These are phyloP conservation scores for Apophysomyces elegans DNA, from an alignment of 371 early-diverging fungal genomes.

Conservation along the genomic window DNA sequence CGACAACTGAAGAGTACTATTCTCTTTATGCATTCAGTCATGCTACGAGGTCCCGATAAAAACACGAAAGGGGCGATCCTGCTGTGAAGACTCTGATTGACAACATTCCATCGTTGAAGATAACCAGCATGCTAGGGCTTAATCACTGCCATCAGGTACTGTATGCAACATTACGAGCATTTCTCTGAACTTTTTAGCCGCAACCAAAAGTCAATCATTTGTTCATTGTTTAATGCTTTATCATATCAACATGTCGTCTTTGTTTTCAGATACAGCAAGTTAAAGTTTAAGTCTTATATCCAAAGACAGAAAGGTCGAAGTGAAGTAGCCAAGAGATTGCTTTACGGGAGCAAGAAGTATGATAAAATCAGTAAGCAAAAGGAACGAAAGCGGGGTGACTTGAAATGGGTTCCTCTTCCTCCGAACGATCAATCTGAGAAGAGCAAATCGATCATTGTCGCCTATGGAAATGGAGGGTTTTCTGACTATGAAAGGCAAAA, in stretches of 20 bases:
- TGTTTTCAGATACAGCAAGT: not conserved
- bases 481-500: too few species aligned
- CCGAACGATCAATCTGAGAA: too few species aligned
- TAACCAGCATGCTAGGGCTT: not conserved
- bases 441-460: too few species aligned
- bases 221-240: not conserved
- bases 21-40: constrained; percentile 4
- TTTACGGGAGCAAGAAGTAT: too few species aligned
- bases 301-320: too few species aligned
- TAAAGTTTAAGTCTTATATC: constrained; percentile 1
- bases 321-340: too few species aligned
- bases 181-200: not conserved
- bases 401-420: too few species aligned
- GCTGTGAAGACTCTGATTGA: not conserved
- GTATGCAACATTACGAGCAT: not conserved
- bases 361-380: too few species aligned
- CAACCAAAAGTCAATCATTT: not conserved
- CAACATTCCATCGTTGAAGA: not conserved
- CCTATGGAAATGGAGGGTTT: too few species aligned
- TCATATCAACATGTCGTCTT: not conserved
- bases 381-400: too few species aligned
- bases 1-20: constrained; percentile 9
- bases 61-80: not conserved
- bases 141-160: not conserved
- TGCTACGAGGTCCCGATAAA: not conserved